These are phyloP conservation scores for Cordyceps fumosorosea DNA, from an alignment of 2,329 filamentous ascomycete species.

Conservation along the genomic window DNA sequence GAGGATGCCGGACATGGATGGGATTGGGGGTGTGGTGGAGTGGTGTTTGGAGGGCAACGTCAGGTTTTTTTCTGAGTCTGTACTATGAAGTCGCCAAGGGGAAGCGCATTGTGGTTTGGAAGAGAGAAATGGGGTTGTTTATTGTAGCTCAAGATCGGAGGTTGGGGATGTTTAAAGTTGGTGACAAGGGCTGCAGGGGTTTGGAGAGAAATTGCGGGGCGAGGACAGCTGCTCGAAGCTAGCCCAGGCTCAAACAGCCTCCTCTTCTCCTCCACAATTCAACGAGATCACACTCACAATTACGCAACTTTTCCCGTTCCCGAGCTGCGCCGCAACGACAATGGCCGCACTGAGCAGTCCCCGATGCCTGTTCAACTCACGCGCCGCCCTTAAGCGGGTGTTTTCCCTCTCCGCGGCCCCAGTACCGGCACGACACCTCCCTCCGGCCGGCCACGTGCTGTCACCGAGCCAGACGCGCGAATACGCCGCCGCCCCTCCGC, in stretches of 20 bases:
- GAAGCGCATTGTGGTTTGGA: too few species aligned
- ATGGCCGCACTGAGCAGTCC: slow-evolving; percentile 27
- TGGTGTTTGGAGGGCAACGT: not conserved
- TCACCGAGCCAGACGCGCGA: slow-evolving; percentile 15
- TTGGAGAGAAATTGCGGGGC: not conserved
- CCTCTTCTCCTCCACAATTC: not conserved
- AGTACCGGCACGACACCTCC: not conserved
- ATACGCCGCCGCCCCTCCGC: slow-evolving; percentile 14
- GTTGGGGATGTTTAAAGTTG: too few species aligned
- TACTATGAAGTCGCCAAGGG: too few species aligned
- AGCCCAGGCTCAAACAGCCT: slow-evolving; percentile 6
- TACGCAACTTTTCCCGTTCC: not conserved
- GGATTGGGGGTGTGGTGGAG: not conserved
- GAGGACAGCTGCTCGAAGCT: not conserved
- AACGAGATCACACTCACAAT: not conserved
- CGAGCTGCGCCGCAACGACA: not conserved
- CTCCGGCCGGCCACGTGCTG: slow-evolving; percentile 15
- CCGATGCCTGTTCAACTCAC: slow-evolving; percentile 36
- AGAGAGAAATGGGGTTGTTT: too few species aligned
- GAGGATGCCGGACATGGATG: not conserved
- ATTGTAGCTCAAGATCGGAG: too few species aligned
- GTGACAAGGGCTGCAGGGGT: too few species aligned
- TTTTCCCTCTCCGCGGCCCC: slow-evolving; percentile 31
- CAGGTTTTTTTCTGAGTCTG: not conserved
- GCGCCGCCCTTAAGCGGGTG: slow-evolving; percentile 39